Evolutionary conservation across 2,329 filamentous ascomycete species (phyloP).

Genomic region (Fusarium coffeatum): DNA sequence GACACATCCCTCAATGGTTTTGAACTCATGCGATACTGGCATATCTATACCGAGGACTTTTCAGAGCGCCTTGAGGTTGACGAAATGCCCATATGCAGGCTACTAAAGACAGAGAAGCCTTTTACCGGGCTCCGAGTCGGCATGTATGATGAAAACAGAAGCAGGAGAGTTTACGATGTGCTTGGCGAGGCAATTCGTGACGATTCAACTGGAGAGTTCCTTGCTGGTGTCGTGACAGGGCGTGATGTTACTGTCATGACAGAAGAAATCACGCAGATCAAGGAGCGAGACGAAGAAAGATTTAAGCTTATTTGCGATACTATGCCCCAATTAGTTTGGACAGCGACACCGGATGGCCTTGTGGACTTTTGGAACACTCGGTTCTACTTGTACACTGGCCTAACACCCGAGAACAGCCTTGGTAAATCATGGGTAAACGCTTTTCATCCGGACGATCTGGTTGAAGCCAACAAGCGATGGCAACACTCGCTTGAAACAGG

Average conservation of each 20-base stretch:
- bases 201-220: constrained; percentile 74
- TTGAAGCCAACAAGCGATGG: constrained; percentile 68
- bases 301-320: constrained; percentile 82
- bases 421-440: constrained; percentile 71
- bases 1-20: constrained; percentile 59
- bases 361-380: constrained; percentile 80
- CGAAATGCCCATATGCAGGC: constrained; percentile 74
- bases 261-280: constrained; percentile 75
- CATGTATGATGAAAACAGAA: constrained; percentile 65
- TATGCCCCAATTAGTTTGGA: constrained; percentile 80
- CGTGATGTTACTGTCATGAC: constrained; percentile 78
- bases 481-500: constrained; percentile 72
- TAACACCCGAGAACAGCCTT: constrained; percentile 70
- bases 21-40: constrained; percentile 70
- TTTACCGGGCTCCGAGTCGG: constrained; percentile 72
- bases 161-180: constrained; percentile 70
- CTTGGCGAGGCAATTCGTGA: constrained; percentile 76
- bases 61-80: constrained; percentile 64
- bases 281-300: constrained; percentile 76
- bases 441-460: constrained; percentile 78
- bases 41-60: constrained; percentile 75
- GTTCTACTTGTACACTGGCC: constrained; percentile 85
- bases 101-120: constrained; percentile 70
- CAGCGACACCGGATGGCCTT: constrained; percentile 71
- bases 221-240: constrained; percentile 78